A percentile compares a stretch with the other conserved stretches of the same genome.
Evolutionary conservation across 108 stramenopile species (phyloP).

Genomic region (Skeletonema potamos): DNA sequence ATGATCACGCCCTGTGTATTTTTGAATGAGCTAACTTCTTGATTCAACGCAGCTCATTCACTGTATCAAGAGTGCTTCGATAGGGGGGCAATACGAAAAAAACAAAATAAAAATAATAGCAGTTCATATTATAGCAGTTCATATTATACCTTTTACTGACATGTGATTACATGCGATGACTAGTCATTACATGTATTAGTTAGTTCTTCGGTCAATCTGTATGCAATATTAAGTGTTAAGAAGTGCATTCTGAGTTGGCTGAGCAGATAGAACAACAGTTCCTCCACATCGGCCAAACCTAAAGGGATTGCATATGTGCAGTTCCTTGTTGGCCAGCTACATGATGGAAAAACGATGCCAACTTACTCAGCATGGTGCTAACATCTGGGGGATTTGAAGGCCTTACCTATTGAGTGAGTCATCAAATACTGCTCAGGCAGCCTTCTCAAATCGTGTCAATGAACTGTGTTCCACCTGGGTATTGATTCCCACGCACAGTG

Average conservation of each 20-base stretch:
- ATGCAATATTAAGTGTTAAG: no score
- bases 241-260: no score
- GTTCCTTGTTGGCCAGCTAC: neutral
- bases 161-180: no score
- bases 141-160: no score
- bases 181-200: no score
- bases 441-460: neutral
- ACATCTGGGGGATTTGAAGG: neutral
- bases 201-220: no score
- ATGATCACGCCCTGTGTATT: neutral
- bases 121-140: no score
- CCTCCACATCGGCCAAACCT: neutral
- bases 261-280: neutral
- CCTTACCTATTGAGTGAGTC: neutral
- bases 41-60: neutral
- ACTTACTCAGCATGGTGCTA: neutral
- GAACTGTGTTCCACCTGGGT: neutral
- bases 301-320: neutral
- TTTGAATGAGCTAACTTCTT: neutral
- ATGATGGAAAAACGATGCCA: neutral
- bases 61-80: constrained; percentile 5
- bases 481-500: neutral
- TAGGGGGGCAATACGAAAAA: neutral
- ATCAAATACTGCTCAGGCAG: neutral
- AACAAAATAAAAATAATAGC: neutral